Evolutionary conservation across 371 early-diverging fungal genomes (phyloP), one percentile per base, ranked within the genome.

Genomic region (Nematocida sp.): DNA sequence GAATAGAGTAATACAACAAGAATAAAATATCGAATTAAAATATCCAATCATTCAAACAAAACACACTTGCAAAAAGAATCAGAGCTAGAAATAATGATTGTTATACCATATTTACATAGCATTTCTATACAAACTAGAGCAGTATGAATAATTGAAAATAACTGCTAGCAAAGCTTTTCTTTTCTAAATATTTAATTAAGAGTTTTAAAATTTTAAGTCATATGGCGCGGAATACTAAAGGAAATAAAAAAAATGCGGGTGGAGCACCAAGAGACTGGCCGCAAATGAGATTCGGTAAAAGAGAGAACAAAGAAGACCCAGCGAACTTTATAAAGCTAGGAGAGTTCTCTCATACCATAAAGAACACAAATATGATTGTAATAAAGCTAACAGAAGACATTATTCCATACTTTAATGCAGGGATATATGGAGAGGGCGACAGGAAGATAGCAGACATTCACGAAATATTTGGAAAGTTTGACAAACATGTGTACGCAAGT

Each of bases 391-490:
- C 60, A 23, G 71, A 78, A 71, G 27, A 40, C 27, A 39, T 67
- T 27, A 40, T 78, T 47, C 80, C 80, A 23, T 78, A 70, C 80
- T 78, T 78, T 54, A 66, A 73, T 20, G 80, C 80, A 27, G 69
- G 70, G n/a, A 60, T 78, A 6, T 78, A 78, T 46, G 80, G 71
- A 71, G 80, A 71, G 71, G 80, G 80, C n/a, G 66, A 71, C 50
- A 69, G 71, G 58, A 58, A 46, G 25, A 60, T 78, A 23, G 80
- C 70, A 40, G 45, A 33, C 11, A 66, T 78, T 15, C 80, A 78
- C 42, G 80, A 78, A 44, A 52, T 78, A 56, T 78, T 69, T 60
- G 80, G 80, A 46, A 69, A 78, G 55, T 42, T 78, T 18, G 44
- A 78, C 46, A 71, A 70, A 0, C 33, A 78, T 55, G 80, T 47